Percentiles rank a stretch among this genome's conserved stretches.
These are phyloP conservation scores for Colletotrichum sansevieriae DNA, from an alignment of 2,329 filamentous ascomycete genomes.

Conservation along the genomic window DNA sequence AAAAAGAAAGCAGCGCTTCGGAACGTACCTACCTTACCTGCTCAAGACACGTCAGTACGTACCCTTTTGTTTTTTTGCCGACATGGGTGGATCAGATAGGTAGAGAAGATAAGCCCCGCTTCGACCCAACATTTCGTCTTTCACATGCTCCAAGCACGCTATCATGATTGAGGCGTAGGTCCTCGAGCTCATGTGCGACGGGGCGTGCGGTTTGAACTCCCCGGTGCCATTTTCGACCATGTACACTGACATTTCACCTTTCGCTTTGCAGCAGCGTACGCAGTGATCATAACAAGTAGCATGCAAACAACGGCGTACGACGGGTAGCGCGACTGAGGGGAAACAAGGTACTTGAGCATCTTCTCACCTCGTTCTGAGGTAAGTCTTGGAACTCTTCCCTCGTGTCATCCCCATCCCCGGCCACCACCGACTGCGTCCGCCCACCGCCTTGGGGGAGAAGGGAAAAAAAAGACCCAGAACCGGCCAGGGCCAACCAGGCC, in stretches of 20 bases:
- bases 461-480: conserved; percentile 16
- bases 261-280: conserved; percentile 10
- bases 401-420: conserved; percentile 29
- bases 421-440: conserved; percentile 19
- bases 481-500: conserved; percentile 24
- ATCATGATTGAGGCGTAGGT: neutral
- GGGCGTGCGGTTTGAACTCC: conserved; percentile 28
- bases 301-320: conserved; percentile 1
- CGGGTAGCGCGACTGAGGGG: neutral
- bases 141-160: conserved; percentile 35
- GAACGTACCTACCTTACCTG: too few relatives aligned
- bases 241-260: conserved; percentile 7
- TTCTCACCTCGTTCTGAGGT: conserved; percentile 17
- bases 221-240: neutral
- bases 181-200: conserved; percentile 11
- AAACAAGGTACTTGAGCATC: conserved; percentile 14
- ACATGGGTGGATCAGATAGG: conserved; percentile 31
- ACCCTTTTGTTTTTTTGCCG: too few relatives aligned
- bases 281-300: conserved; percentile 8
- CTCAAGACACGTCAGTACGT: too few relatives aligned
- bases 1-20: too few relatives aligned
- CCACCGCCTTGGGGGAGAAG: conserved; percentile 2
- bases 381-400: conserved; percentile 26
- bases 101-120: conserved; percentile 38
- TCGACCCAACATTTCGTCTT: conserved; percentile 42